Evolutionary conservation across 2,329 filamentous ascomycete genomes (phyloP).

Genomic region (Alternaria angustiovoidea): DNA sequence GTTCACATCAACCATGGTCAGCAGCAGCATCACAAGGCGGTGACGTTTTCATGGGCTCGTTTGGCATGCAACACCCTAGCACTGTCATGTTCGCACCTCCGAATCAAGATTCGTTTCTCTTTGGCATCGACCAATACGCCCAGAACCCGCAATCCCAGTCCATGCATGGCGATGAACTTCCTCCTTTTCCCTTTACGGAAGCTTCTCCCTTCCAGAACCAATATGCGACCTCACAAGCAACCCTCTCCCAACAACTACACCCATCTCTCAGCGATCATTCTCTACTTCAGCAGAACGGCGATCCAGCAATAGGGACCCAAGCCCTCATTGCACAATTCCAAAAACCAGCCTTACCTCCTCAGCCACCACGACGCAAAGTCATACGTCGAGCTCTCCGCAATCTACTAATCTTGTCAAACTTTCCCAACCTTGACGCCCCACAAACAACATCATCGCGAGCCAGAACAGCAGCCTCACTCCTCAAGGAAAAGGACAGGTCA

Average conservation of each 20-base stretch:
- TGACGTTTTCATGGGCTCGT: conserved; percentile 36
- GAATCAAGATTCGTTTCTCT: conserved; percentile 46
- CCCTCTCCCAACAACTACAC: conserved; percentile 33
- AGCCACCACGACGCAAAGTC: conserved; percentile 42
- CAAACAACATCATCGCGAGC: conserved; percentile 51
- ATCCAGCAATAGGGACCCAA: conserved; percentile 25
- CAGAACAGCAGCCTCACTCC: conserved; percentile 56
- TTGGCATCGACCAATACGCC: conserved; percentile 50
- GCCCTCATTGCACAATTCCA: conserved; percentile 36
- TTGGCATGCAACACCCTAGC: conserved; percentile 35
- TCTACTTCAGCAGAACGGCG: conserved; percentile 16
- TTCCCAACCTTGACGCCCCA: conserved; percentile 54
- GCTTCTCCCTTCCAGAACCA: conserved; percentile 25
- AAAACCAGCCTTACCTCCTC: conserved; percentile 25
- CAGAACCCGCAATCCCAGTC: conserved; percentile 27
- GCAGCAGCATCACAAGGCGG: conserved; percentile 35
- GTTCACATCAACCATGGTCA: conserved; percentile 30
- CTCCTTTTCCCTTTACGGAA: conserved; percentile 38
- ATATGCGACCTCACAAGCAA: conserved; percentile 31
- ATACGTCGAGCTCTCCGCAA: conserved; percentile 64
- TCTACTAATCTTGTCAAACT: conserved; percentile 63
- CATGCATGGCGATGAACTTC: conserved; percentile 23
- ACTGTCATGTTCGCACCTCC: conserved; percentile 48
- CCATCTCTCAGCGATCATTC: conserved; percentile 43
- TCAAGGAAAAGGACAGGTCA: conserved; percentile 52